Conservation (phyloP, 1,139 yeast species). For the Petasospora rhodanensis region DNA sequence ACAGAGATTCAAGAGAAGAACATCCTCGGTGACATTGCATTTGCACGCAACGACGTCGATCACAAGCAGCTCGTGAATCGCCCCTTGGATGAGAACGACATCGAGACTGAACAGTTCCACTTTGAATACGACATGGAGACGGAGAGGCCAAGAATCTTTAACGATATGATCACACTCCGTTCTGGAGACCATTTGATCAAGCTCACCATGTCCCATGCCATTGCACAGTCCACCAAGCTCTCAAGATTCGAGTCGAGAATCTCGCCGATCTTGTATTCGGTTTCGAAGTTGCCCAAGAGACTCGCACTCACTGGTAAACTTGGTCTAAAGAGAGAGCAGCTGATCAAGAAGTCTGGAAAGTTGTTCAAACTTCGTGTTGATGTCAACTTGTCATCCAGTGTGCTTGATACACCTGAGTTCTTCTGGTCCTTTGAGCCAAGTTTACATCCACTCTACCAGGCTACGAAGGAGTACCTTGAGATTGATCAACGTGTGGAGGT, state of each 20-base stretch:
- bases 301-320: constrained; percentile 85
- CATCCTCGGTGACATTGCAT: constrained; percentile 84
- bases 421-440: constrained; percentile 98
- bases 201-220: constrained; percentile 90
- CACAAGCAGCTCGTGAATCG: constrained; percentile 47
- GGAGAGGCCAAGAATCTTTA: constrained; percentile 83
- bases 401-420: constrained; percentile 90
- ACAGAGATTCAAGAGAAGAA: constrained; percentile 91
- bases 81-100: constrained; percentile 83
- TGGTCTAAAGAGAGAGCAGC: constrained; percentile 73
- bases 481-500: constrained; percentile 93
- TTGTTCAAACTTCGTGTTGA: constrained; percentile 87
- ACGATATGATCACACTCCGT: constrained; percentile 87
- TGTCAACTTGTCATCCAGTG: constrained; percentile 85
- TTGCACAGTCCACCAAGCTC: constrained; percentile 91
- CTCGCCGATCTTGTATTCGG: constrained; percentile 78
- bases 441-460: constrained; percentile 83
- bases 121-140: constrained; percentile 83
- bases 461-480: constrained; percentile 87
- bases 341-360: constrained; percentile 83
- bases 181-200: constrained; percentile 92
- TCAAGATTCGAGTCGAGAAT: constrained; percentile 89
- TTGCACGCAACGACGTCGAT: constrained; percentile 48
- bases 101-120: constrained; percentile 92
- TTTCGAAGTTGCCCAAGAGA: constrained; percentile 82